These are phyloP conservation scores for Fraxinus baroniana DNA, from an alignment of 305 asterid genomes.

Conservation along the genomic window DNA sequence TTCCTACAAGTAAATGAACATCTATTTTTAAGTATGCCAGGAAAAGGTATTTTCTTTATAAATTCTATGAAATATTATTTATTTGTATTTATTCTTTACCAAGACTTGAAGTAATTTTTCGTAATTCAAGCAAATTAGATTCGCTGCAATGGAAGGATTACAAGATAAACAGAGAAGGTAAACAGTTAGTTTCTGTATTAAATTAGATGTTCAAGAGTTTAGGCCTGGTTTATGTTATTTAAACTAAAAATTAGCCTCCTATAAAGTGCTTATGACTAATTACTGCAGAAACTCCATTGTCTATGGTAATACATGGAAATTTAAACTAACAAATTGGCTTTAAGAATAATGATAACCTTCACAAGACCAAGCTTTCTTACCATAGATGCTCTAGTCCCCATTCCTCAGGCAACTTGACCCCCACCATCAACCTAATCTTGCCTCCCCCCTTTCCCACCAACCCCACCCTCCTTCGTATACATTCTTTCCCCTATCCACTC, in stretches of 20 bases:
- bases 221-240: background rate
- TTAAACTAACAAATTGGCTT: background rate
- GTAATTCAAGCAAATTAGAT: background rate
- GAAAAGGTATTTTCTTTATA: too few relatives aligned
- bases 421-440: background rate
- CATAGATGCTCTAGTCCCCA: background rate
- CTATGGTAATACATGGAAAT: background rate
- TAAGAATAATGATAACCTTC: background rate
- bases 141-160: background rate
- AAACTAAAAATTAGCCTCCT: background rate
- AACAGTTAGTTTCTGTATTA: background rate
- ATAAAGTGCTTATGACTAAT: background rate
- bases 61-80: too few relatives aligned
- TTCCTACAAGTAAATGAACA: background rate
- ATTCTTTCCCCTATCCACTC: background rate
- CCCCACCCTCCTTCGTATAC: background rate
- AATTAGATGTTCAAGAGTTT: background rate
- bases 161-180: background rate
- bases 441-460: background rate
- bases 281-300: background rate
- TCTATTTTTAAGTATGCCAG: background rate
- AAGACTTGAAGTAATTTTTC: background rate
- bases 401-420: background rate
- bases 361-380: background rate
- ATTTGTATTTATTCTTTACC: background rate